phyloP scores from a whole-genome alignment of 495 filamentous ascomycete genomes.

The Podospora australis region DNA sequence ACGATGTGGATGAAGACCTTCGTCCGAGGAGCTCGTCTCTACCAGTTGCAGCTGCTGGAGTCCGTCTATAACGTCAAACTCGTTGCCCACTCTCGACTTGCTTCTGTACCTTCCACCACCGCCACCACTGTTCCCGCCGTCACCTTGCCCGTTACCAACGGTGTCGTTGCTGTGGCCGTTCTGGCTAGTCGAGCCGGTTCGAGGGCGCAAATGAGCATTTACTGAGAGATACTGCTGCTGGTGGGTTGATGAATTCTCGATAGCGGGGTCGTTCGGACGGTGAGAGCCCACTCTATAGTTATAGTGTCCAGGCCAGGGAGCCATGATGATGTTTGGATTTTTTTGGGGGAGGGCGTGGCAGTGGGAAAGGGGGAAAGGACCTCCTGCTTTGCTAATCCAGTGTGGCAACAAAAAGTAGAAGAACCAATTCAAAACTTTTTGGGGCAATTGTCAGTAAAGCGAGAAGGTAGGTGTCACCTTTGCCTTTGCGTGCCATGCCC shows the following conservation, averaged over 20 bases:
- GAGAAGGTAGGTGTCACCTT: not conserved
- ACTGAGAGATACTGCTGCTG: slow-evolving; percentile 1
- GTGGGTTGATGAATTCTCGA: slow-evolving; percentile 3
- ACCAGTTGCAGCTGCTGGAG: slow-evolving; percentile 17
- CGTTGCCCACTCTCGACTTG: slow-evolving; percentile 13
- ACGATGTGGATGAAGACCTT: slow-evolving; percentile 31
- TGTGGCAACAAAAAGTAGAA: not conserved
- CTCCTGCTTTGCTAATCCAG: not conserved
- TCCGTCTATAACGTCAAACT: slow-evolving; percentile 15
- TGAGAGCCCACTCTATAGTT: slow-evolving; percentile 19
- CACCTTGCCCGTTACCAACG: too few species aligned
- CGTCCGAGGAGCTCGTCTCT: slow-evolving; percentile 41
- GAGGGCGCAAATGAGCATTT: not conserved
- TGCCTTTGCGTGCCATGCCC: not conserved
- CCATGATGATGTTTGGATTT: slow-evolving; percentile 23
- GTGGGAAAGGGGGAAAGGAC: too few species aligned
- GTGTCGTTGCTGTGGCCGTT: not conserved
- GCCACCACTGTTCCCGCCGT: slow-evolving; percentile 7
- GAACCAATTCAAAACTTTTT: too few species aligned
- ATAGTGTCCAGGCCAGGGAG: slow-evolving; percentile 24
- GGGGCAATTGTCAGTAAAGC: too few species aligned
- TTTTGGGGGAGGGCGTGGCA: too few species aligned
- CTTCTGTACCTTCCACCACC: slow-evolving; percentile 17
- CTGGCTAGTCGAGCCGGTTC: not conserved
- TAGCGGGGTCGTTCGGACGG: slow-evolving; percentile 7